Evolutionary conservation across 2,329 filamentous ascomycete genomes (phyloP).

Genomic region (Elsinoe ampelina): DNA sequence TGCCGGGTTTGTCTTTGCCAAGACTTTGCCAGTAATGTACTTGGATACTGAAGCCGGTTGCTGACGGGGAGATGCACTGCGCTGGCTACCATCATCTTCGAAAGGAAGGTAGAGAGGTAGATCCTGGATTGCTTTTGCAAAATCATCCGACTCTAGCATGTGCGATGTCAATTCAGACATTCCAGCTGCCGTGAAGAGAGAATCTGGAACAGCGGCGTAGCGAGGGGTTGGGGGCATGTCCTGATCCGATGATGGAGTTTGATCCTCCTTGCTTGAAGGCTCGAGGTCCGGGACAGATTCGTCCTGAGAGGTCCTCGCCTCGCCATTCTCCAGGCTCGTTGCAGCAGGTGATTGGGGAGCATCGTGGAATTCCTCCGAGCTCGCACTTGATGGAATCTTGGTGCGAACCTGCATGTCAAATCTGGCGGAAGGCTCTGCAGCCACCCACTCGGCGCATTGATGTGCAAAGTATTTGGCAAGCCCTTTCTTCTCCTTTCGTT

Average conservation of each 20-base stretch:
- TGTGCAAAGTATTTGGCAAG: slow-evolving; percentile 70
- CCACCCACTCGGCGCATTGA: slow-evolving; percentile 76
- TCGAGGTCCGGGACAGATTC: slow-evolving; percentile 13
- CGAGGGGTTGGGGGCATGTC: slow-evolving; percentile 15
- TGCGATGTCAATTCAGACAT: slow-evolving; percentile 14
- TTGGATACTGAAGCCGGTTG: slow-evolving; percentile 64
- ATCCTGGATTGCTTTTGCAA: slow-evolving; percentile 59
- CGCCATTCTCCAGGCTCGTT: slow-evolving; percentile 13
- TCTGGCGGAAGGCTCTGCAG: slow-evolving; percentile 53
- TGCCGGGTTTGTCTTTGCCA: slow-evolving; percentile 55
- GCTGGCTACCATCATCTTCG: slow-evolving; percentile 40
- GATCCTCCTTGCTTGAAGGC: slow-evolving; percentile 8
- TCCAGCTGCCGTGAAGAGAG: slow-evolving; percentile 15
- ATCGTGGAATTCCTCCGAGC: slow-evolving; percentile 11
- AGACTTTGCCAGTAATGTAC: slow-evolving; percentile 72
- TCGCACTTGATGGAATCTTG: slow-evolving; percentile 28
- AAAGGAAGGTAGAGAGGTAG: slow-evolving; percentile 69
- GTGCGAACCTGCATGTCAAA: slow-evolving; percentile 59
- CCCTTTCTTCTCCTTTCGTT: slow-evolving; percentile 85
- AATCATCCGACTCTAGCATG: slow-evolving; percentile 14
- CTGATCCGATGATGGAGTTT: slow-evolving; percentile 11
- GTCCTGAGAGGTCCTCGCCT: slow-evolving; percentile 7
- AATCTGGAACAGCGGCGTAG: slow-evolving; percentile 15
- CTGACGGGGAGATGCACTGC: slow-evolving; percentile 21
- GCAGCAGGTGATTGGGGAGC: slow-evolving; percentile 21